phyloP scores from a whole-genome alignment of 208 protist species.

The Crithidia thermophila region DNA sequence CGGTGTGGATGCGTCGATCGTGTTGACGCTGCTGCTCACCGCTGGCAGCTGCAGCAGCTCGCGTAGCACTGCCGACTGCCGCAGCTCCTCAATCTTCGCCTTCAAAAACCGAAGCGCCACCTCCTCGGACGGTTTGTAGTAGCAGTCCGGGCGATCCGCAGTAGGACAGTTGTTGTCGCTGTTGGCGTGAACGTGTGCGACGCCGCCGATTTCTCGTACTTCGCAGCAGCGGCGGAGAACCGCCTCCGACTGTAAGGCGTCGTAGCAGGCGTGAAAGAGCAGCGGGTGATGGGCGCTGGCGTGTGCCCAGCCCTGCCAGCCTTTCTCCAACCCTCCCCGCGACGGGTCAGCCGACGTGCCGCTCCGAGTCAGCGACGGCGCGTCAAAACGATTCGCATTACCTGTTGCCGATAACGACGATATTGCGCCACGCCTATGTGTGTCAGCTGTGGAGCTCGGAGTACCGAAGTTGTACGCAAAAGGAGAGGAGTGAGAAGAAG shows the following conservation, averaged over 20 bases:
- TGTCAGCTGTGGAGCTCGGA: background rate
- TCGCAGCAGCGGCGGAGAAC: slow-evolving; percentile 66
- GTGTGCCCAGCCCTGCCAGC: slow-evolving; percentile 54
- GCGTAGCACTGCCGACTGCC: slow-evolving; percentile 34
- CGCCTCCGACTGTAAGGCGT: slow-evolving; percentile 33
- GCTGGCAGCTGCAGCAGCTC: slow-evolving; percentile 39
- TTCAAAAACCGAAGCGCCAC: slow-evolving; percentile 59
- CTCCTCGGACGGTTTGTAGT: slow-evolving; percentile 57
- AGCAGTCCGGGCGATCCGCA: background rate
- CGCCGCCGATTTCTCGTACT: slow-evolving; percentile 31
- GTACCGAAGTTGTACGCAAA: background rate
- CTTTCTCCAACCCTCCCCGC: no score
- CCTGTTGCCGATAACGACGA: no score
- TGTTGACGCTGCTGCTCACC: background rate
- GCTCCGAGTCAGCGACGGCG: no score
- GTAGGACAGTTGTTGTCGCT: background rate
- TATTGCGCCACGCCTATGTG: background rate
- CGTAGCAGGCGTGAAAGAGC: slow-evolving; percentile 24
- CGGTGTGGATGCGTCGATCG: background rate
- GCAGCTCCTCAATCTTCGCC: slow-evolving; percentile 35
- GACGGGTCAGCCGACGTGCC: no score
- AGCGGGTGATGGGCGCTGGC: slow-evolving; percentile 36
- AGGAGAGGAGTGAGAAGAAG: background rate
- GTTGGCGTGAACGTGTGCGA: no score
- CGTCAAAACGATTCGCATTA: no score